Base-by-base conservation (phyloP, 495 filamentous ascomycete genomes). In the Amphirosellinia nigrospora region DNA sequence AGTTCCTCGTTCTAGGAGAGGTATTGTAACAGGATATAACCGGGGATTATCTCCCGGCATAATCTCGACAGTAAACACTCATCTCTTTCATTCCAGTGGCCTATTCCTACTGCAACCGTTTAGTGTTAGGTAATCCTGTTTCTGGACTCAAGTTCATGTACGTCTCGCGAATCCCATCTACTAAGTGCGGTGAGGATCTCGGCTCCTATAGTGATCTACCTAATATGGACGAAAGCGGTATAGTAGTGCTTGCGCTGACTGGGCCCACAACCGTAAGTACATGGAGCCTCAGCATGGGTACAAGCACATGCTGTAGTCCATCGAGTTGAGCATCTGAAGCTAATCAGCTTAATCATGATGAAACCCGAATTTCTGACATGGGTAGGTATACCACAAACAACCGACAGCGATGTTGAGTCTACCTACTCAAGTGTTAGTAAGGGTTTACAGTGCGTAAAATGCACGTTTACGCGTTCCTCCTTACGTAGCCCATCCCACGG, bases 271-370 rank as follows among this genome's bases (percentile, higher is more conserved):
- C 5, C 3, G 8, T 58, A 34, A 8, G 5, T 32, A 34, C 10
- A 53, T 16, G 26, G 13, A 30, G 50, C 50, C 50, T 53, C 50
- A 53, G 16, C 50, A 53, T 53, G 50, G 48, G 48, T 28, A 52
- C 8, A 26, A 21, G 28, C 9, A 41, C 1, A 38, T n/a, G n/a
- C n/a, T n/a, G n/a, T n/a, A n/a, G n/a, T n/a, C n/a, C n/a, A n/a
- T 58, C 10, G 55, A 9, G 23, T 48, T n/a, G 32, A 36, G n/a
- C n/a, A 2, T 15, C 23, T 46, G 36, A 63, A 53, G 8, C 32
- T 8, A 36, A 34, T 58, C 55, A 19, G 32, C 19, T 36, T 36
- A 36, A 56, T n/a, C 15, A 36, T 38, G 30, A 36, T 36, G 16
- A 21, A 58, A 32, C 32, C 28, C 16, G 21, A 36, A 36, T 36